Conservation (phyloP, 768 basidiomycete genomes). For the Steccherinum ochraceum region DNA sequence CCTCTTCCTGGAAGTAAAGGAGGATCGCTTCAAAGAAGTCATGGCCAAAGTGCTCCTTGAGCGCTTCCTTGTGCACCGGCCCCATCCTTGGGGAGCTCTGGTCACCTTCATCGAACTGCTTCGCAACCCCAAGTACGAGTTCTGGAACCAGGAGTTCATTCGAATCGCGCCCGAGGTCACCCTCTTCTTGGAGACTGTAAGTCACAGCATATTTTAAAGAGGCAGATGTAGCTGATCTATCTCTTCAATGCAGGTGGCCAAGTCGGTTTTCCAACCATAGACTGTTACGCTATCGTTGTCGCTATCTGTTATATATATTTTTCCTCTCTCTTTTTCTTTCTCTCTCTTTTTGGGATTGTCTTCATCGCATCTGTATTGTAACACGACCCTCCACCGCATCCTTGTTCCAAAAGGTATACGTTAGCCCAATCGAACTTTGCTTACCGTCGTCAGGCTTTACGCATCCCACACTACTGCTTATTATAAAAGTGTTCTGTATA, state of each 20-base stretch:
- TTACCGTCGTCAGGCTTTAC: constrained; percentile 24
- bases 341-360: constrained; percentile 44
- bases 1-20: constrained; percentile 76
- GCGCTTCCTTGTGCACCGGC: constrained; percentile 88
- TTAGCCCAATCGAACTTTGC: constrained; percentile 38
- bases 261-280: constrained; percentile 75
- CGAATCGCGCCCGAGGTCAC: constrained; percentile 83
- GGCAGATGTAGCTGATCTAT: constrained; percentile 6
- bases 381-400: constrained; percentile 50
- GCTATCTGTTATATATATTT: constrained; percentile 82
- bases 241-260: constrained; percentile 51
- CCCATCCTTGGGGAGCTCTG: constrained; percentile 94
- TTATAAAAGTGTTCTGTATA: constrained; percentile 28
- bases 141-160: constrained; percentile 86
- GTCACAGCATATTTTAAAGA: constrained; percentile 23
- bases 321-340: constrained; percentile 44
- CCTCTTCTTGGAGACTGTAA: constrained; percentile 75
- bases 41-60: constrained; percentile 89
- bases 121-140: constrained; percentile 84
- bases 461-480: constrained; percentile 25
- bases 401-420: constrained; percentile 48
- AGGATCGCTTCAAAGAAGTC: constrained; percentile 73
- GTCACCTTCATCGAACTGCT: constrained; percentile 93
- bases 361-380: constrained; percentile 81
- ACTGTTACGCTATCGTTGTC: constrained; percentile 49